Conservation (phyloP, 2,329 filamentous ascomycete species). For the Pyrenophora teres region DNA sequence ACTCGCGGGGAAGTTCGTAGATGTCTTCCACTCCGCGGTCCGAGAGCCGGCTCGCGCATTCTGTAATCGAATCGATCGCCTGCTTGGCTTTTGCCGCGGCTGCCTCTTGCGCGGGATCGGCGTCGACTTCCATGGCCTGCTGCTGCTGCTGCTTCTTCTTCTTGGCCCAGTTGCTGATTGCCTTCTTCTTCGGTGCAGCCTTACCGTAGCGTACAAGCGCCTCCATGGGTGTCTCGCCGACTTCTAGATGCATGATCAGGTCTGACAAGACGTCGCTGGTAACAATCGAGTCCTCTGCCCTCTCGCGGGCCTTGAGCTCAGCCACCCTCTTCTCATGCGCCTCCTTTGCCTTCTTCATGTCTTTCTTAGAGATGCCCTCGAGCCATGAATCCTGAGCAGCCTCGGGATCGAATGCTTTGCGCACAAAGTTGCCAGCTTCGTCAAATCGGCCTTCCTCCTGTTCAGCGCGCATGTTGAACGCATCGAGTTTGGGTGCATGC, state of each 20-base stretch:
- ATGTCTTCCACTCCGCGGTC: conserved; percentile 84
- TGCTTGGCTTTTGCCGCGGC: conserved; percentile 72
- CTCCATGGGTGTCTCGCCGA: conserved; percentile 84
- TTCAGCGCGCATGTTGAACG: conserved; percentile 91
- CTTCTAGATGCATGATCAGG: conserved; percentile 75
- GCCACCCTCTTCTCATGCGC: conserved; percentile 85
- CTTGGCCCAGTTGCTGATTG: conserved; percentile 54
- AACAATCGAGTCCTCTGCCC: conserved; percentile 74
- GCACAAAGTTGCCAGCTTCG: conserved; percentile 85
- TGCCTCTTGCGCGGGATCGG: conserved; percentile 63
- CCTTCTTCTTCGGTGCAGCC: conserved; percentile 54
- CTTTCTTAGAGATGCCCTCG: conserved; percentile 89
- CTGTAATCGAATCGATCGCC: conserved; percentile 81
- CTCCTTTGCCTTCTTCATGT: conserved; percentile 84
- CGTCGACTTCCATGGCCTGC: conserved; percentile 76
- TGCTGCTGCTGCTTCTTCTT: conserved; percentile 52
- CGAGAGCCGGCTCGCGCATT: conserved; percentile 84
- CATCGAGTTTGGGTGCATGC: conserved; percentile 91
- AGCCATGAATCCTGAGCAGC: conserved; percentile 92
- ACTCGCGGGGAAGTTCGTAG: conserved; percentile 85
- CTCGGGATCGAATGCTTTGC: conserved; percentile 86
- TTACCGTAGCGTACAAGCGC: conserved; percentile 81
- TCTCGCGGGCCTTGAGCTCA: conserved; percentile 71
- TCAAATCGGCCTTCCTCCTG: conserved; percentile 94
- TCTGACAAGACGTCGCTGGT: conserved; percentile 73